Base-by-base conservation (phyloP, 148 eudicot genomes). In the Persicaria tinctoria region DNA sequence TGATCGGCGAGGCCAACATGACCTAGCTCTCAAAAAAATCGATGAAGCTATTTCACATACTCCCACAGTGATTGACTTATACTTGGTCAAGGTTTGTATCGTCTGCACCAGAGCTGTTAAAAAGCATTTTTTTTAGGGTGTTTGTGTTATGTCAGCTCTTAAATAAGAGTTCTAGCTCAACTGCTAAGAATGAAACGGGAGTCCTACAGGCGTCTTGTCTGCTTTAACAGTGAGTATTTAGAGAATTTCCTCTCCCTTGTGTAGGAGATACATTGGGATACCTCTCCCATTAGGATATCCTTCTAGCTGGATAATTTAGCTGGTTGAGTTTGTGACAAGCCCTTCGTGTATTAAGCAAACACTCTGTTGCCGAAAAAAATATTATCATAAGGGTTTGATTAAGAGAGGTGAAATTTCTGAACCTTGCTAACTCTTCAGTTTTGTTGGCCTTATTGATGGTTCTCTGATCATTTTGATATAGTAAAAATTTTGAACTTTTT, bases 1-100 rank as follows among this genome's bases (percentile, higher is more conserved):
- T 82, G 97, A 92, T 83, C 87, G 97, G 78, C 89, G 91, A 13
- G 78, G 87, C 74, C 93, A 87, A 72, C 83, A 84, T 84, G 96
- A 83, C 53, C 78, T 81, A 73, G 97, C 99, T 70, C 86, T 96
- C 16, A 83, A 69, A 57, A 92, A 90, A 83, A 92, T 96, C 72
- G 92, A 92, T 18, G 99, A 96, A 80, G 97, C 99, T 66, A 88
- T 96, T 62, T 80, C 85, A 63, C 99, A 96, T 76, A 92, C 99
- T 51, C 99, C 99, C 50, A 96, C 97, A 46, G 99, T 89, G 54
- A 92, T 90, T 81, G 99, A 96, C 85, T 82, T 92, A 51, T 96
- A 96, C 86, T 86, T 93, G 3, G 92, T 86, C 73, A 96, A 96
- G 99, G 99, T 96, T 76, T 80, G 81, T 79, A 78, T 70, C 45